Percentiles rank a stretch among this genome's conserved stretches.
Evolutionary conservation across 257 asterid species (phyloP).

Genomic region (Solanum gracilifrons): DNA sequence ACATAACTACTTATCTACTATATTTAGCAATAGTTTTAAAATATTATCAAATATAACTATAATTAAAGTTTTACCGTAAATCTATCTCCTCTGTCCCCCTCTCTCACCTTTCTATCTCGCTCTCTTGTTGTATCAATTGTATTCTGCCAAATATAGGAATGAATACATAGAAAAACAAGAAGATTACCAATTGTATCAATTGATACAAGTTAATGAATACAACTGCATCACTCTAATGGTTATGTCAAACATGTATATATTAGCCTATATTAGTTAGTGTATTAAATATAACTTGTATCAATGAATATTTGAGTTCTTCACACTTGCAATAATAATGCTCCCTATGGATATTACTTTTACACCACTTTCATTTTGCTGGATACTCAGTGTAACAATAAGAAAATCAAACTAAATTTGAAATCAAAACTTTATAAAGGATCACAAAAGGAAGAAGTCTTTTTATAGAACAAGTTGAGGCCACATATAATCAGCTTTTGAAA

Average conservation of each 20-base stretch:
- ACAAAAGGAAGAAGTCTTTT: neutral
- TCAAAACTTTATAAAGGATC: neutral
- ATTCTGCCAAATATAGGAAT: neutral
- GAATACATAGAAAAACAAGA: neutral
- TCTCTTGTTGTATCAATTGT: neutral
- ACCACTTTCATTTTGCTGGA: neutral
- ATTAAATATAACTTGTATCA: neutral
- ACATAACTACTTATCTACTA: neutral
- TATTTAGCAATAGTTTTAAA: no score
- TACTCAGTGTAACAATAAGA: neutral
- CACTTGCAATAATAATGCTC: neutral
- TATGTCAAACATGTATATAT: no score
- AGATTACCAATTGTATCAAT: no score
- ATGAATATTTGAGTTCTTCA: neutral
- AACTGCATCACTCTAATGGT: no score
- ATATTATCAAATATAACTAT: neutral
- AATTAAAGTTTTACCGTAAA: no score
- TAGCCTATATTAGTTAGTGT: neutral
- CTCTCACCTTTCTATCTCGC: neutral
- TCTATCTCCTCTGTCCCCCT: neutral
- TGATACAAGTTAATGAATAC: neutral
- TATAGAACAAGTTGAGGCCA: neutral
- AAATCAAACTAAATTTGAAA: no score
- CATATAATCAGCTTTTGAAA: neutral
- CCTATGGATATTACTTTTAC: neutral